phyloP scores from a whole-genome alignment of 2,329 filamentous ascomycete genomes.

The Fusarium praegraminearum region DNA sequence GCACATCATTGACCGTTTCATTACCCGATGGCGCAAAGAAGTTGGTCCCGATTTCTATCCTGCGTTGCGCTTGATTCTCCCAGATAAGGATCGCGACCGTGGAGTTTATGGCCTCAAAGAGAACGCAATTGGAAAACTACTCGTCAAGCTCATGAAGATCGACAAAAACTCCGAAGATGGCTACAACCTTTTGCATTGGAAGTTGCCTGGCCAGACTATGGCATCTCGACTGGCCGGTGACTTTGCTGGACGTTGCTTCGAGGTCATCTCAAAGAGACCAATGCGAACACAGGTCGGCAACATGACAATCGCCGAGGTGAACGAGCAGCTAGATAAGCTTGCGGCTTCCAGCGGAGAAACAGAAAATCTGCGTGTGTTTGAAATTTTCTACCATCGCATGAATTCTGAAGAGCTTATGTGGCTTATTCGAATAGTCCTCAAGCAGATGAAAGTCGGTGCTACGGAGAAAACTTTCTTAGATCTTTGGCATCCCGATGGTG shows the following conservation, averaged over 20 bases:
- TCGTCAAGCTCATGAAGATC: constrained; percentile 95
- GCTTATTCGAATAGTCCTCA: constrained; percentile 92
- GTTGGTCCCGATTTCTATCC: constrained; percentile 95
- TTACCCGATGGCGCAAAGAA: constrained; percentile 85
- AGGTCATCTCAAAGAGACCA: constrained; percentile 85
- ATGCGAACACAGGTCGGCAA: constrained; percentile 79
- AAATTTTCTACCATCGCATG: constrained; percentile 89
- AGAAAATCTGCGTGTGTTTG: constrained; percentile 84
- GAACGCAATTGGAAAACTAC: constrained; percentile 85
- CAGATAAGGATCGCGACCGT: constrained; percentile 91
- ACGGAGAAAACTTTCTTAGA: constrained; percentile 91
- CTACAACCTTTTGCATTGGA: constrained; percentile 89
- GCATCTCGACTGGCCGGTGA: constrained; percentile 81
- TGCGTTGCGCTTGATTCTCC: constrained; percentile 88
- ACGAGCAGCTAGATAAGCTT: constrained; percentile 83
- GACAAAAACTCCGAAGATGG: constrained; percentile 91
- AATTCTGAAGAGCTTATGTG: constrained; percentile 93
- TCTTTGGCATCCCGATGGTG: constrained; percentile 83
- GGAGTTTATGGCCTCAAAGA: constrained; percentile 96
- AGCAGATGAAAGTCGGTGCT: constrained; percentile 78
- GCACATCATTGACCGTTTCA: constrained; percentile 86
- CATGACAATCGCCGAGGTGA: constrained; percentile 91
- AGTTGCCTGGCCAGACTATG: constrained; percentile 78
- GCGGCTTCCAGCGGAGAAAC: constrained; percentile 81
- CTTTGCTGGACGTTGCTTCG: constrained; percentile 89